phyloP scores from a whole-genome alignment of 2,329 filamentous ascomycete genomes.

The Fusarium anguioides region DNA sequence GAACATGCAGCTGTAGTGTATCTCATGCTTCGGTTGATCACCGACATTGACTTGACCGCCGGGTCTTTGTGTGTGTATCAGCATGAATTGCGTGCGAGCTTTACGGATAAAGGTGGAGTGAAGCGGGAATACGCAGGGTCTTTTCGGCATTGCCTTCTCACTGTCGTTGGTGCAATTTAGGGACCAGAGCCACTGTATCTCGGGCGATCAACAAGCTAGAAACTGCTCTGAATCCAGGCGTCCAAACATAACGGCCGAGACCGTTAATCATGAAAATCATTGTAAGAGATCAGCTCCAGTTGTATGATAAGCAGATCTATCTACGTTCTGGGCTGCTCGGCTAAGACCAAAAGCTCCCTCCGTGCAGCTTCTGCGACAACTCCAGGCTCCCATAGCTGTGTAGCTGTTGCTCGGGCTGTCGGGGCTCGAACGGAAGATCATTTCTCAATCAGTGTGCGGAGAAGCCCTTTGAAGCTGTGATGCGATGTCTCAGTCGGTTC shows the following conservation, averaged over 20 bases:
- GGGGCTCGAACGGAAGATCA: conserved; percentile 31
- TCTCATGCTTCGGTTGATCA: conserved; percentile 18
- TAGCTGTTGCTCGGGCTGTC: background rate
- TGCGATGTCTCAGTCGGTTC: conserved; percentile 11
- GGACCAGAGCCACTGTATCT: conserved; percentile 22
- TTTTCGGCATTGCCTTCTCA: conserved; percentile 11
- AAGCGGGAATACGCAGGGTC: conserved; percentile 28
- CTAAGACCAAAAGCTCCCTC: conserved; percentile 10
- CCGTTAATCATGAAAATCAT: conserved; percentile 24
- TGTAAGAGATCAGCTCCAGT: conserved; percentile 6
- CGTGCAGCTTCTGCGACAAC: conserved; percentile 16
- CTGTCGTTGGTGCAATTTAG: conserved; percentile 12
- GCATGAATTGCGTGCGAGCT: conserved; percentile 10
- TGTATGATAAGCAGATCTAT: conserved; percentile 28
- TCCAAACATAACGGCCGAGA: conserved; percentile 24
- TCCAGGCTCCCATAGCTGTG: conserved; percentile 9
- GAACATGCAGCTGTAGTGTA: conserved; percentile 7
- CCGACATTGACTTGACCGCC: conserved; percentile 27
- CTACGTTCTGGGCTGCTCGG: conserved; percentile 19
- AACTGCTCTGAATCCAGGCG: conserved; percentile 20
- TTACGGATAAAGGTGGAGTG: conserved; percentile 38
- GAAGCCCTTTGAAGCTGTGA: conserved; percentile 27
- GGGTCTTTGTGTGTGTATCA: conserved; percentile 6
- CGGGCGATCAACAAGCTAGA: conserved; percentile 20
- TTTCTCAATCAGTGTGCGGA: conserved; percentile 28